Base-by-base conservation (phyloP, 2,329 filamentous ascomycete species). In the Ophiostoma perfectum region DNA sequence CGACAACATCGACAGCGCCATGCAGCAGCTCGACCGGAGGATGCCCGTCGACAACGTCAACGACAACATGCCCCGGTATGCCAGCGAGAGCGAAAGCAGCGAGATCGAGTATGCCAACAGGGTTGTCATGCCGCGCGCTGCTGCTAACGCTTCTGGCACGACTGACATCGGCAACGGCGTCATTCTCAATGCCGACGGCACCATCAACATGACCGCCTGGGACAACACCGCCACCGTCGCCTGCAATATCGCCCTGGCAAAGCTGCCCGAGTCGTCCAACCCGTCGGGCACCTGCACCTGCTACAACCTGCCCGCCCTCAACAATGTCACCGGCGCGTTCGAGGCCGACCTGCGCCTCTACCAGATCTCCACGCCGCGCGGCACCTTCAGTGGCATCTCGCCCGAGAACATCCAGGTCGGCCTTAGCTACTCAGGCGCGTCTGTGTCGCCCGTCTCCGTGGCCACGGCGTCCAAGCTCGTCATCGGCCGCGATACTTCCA, bases 221-320 rank as follows among this genome's bases (percentile, higher is more conserved):
- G 80, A 88, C 70, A 73, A 74, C 3, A 76, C 81, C 60, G 89
- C 86, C 7, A 80, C 81, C 44, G 74, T 78, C 11, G 88, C 88
- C 36, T 95, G 91, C 77, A 79, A 78, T 62, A 74, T 78, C 36
- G 82, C 84, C 8, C 80, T 95, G 18, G 76, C 77, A 2, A 76
- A 78, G 39, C 81, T 92, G 65, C 80, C 81, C 14, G 80, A 82
- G 70, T 85, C 87, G 58, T 84, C 85, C 38, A 94, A 93, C 72
- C 90, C 90, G 5, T 89, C 90, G 9, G 92, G 92, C 66, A 85
- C 92, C 64, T 89, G 66, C 41, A 39, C 45, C n/a, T 65, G 66
- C 64, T 64, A 68, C 62, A 70, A 70, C 65, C 65, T 67, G 66
- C 68, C 65, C 47, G 65, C 45, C 27, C 64, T 65, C 64, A 44